Base-by-base conservation (phyloP, 768 basidiomycete species). In the Clathrus columnatus region DNA sequence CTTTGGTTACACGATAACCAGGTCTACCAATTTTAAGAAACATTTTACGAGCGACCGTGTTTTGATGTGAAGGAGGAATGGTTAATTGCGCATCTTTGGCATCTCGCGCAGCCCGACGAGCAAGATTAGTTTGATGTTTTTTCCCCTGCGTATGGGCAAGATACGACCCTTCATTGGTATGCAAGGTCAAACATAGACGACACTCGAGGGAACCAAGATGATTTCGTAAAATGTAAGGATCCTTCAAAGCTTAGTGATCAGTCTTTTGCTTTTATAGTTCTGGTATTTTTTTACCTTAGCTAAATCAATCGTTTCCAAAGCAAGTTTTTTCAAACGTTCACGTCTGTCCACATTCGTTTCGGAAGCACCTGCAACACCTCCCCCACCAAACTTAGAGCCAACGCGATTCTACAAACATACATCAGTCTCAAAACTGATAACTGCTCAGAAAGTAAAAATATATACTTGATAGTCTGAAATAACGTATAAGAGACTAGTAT, bases 151-250 rank as follows among this genome's bases (percentile, higher is more conserved):
- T 99, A 64, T 99, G 96, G 0, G 96, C 96, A 48, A 99, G 86
- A 68, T 98, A 97, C 14, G 94, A 96, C 18, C 96, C 96, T 72
- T 99, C 96, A 64, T 98, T 98, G n/a, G 95, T 97, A 72, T 99
- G 96, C 10, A 99, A 80, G 0, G 96, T 99, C 47, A 99, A 73
- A 69, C 96, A 98, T 26, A 99, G 80, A 64, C 94, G 90, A 74
- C 96, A 99, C 81, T 98, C 95, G 42, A 98, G 82, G 7, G 94
- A 97, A 42, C 96, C 96, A 57, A 99, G 80, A 70, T 99, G 96
- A 69, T 97, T 99, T 70, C 95, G 91, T 32, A 99, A 82, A 67
- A 99, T 97, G 69, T 97, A 98, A 7, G 95, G 95, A 72, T 98
- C 95, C 91, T 90, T 62, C 32, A 53, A 55, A 18, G 5, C 18